These are phyloP conservation scores for Aspergillus sp. DNA, from an alignment of 2,329 filamentous ascomycete species.

Conservation along the genomic window DNA sequence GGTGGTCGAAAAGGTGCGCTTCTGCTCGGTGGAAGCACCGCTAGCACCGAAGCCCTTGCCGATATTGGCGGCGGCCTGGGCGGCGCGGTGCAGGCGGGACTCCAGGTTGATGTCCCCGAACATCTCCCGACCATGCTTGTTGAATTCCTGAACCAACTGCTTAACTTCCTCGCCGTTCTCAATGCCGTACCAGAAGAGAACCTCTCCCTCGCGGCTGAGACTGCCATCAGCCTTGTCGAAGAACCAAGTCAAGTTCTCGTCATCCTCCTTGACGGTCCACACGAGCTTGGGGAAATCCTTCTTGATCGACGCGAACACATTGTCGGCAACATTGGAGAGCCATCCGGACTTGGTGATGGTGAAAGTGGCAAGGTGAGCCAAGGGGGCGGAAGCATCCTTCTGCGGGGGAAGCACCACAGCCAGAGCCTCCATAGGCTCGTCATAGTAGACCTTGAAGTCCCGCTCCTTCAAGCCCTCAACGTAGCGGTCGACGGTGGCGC, in stretches of 20 bases:
- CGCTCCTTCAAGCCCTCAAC: constrained; percentile 72
- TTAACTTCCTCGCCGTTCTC: constrained; percentile 78
- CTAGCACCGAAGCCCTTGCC: constrained; percentile 45
- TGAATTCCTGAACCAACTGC: constrained; percentile 81
- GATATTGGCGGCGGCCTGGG: constrained; percentile 63
- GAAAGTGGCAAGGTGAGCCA: constrained; percentile 84
- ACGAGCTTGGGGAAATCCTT: constrained; percentile 88
- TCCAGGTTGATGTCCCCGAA: constrained; percentile 87
- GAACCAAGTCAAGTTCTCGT: constrained; percentile 98
- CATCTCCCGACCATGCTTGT: constrained; percentile 77
- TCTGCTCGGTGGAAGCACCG: constrained; percentile 55
- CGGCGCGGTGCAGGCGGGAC: constrained; percentile 75
- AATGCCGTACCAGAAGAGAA: constrained; percentile 95
- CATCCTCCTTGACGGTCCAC: constrained; percentile 95
- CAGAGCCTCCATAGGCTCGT: constrained; percentile 89
- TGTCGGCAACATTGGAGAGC: constrained; percentile 92
- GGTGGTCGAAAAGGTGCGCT: constrained; percentile 65
- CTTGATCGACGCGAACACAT: constrained; percentile 89
- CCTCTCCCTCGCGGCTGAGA: constrained; percentile 77
- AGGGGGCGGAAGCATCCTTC: constrained; percentile 53
- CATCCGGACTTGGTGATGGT: constrained; percentile 93
- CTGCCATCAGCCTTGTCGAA: constrained; percentile 95
- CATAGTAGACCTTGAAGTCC: constrained; percentile 89
- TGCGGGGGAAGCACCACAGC: constrained; percentile 79
- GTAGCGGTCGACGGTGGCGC: constrained; percentile 82